Evolutionary conservation across 306 rosid species (phyloP).

Genomic region (Fragaria nilgerrensis): DNA sequence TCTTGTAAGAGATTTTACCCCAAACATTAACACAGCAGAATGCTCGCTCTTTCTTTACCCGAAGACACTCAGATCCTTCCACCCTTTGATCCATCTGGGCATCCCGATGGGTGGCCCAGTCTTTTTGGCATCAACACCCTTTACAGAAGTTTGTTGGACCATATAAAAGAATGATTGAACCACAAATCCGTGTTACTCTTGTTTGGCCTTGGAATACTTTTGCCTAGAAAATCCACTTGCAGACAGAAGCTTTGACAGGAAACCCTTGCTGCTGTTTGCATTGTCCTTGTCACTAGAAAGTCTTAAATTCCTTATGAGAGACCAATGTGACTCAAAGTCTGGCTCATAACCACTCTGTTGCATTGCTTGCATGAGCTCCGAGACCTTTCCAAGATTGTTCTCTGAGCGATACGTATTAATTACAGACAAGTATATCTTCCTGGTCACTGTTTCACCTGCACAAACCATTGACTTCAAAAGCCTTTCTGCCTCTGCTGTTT

Average conservation of each 20-base stretch:
- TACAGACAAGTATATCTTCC: conserved; percentile 54
- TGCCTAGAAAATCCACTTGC: conserved; percentile 54
- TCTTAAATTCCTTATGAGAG: conserved; percentile 72
- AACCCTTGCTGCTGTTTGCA: conserved; percentile 48
- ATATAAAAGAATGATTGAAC: background rate
- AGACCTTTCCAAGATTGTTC: conserved; percentile 62
- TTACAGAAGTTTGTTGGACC: background rate
- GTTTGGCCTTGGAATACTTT: conserved; percentile 18
- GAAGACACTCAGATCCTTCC: background rate
- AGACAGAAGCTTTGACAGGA: conserved; percentile 76
- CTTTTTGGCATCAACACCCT: no score
- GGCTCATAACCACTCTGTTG: conserved; percentile 72
- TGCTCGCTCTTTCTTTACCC: background rate
- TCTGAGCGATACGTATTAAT: conserved; percentile 48
- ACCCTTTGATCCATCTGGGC: background rate
- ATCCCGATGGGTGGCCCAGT: no score
- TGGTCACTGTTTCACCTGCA: conserved; percentile 61
- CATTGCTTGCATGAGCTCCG: conserved; percentile 71
- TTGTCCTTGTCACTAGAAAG: conserved; percentile 33
- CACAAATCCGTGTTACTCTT: background rate
- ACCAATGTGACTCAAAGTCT: conserved; percentile 91
- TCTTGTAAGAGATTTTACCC: background rate
- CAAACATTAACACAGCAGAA: background rate
- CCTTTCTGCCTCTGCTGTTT: conserved; percentile 66
- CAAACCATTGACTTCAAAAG: conserved; percentile 44